Conservation (phyloP, 139 green algal species). For the Chlorella sp. region DNA sequence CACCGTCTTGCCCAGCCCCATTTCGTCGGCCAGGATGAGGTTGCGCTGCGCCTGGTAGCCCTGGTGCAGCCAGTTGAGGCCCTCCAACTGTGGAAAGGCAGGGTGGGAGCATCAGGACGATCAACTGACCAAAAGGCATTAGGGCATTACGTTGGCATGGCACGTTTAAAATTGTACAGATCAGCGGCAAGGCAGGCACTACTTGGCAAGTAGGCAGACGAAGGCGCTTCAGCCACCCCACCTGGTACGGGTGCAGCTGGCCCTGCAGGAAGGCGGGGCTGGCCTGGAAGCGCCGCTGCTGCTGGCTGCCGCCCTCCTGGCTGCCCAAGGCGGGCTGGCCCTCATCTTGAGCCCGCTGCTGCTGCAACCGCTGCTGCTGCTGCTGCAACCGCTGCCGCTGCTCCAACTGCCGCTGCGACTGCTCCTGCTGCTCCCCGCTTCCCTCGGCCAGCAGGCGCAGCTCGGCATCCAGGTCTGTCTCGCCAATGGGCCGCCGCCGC, state of each 20-base stretch:
- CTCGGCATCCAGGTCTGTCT: background rate
- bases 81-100: constrained; percentile 16
- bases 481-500: constrained; percentile 3
- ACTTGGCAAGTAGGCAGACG: background rate
- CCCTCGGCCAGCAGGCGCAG: background rate
- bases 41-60: constrained; percentile 4
- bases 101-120: background rate
- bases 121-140: background rate
- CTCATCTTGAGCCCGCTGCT: background rate
- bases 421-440: background rate
- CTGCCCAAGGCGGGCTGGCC: no score
- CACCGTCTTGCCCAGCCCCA: constrained; percentile 30
- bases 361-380: background rate
- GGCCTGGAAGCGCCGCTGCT: background rate
- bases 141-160: background rate
- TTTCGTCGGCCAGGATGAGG: constrained; percentile 25
- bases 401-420: background rate
- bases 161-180: background rate
- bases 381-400: background rate
- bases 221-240: background rate
- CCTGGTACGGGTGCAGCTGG: constrained; percentile 28
- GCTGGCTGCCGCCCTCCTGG: no score
- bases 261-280: constrained; percentile 11
- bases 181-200: background rate
- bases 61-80: constrained; percentile 22